phyloP scores from a whole-genome alignment of 306 rosid genomes.

The Alnus glutinosa region DNA sequence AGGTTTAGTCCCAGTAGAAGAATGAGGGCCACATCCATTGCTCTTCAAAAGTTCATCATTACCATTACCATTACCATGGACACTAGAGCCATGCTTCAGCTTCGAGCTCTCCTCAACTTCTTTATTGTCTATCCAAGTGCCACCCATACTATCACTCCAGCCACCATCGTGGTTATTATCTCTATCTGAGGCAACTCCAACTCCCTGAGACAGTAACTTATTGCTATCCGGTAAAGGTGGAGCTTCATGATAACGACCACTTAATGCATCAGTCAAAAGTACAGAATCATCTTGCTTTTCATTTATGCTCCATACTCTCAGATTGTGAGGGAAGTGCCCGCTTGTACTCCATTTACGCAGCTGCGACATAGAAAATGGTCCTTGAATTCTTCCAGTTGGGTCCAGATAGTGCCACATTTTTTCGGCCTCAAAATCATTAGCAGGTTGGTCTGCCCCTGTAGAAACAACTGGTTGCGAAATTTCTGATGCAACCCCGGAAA shows the following conservation, averaged over 20 bases:
- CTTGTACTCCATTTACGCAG: conserved; percentile 66
- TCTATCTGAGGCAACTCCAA: conserved; percentile 34
- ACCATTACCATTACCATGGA: conserved; percentile 37
- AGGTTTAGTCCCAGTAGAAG: conserved; percentile 41
- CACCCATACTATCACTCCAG: conserved; percentile 32
- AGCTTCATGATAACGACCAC: conserved; percentile 46
- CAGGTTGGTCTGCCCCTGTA: conserved; percentile 46
- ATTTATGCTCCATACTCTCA: conserved; percentile 73
- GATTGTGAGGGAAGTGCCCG: conserved; percentile 72
- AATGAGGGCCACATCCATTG: conserved; percentile 46
- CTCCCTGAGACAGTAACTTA: conserved; percentile 45
- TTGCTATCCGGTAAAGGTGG: conserved; percentile 32
- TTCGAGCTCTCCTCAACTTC: conserved; percentile 35
- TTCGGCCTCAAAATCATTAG: conserved; percentile 49
- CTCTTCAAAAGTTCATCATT: conserved; percentile 51
- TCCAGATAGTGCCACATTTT: conserved; percentile 83
- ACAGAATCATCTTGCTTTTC: conserved; percentile 60
- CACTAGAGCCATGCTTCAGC: conserved; percentile 37
- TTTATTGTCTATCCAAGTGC: conserved; percentile 28
- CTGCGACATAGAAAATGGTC: conserved; percentile 74
- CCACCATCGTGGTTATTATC: conserved; percentile 34
- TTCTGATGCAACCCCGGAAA: conserved; percentile 48
- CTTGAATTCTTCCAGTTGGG: conserved; percentile 83
- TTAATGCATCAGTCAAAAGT: conserved; percentile 60
- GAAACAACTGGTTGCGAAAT: conserved; percentile 36